These are phyloP conservation scores for Grifola frondosa DNA, from an alignment of 1,284 basidiomycete genomes.

Conservation along the genomic window DNA sequence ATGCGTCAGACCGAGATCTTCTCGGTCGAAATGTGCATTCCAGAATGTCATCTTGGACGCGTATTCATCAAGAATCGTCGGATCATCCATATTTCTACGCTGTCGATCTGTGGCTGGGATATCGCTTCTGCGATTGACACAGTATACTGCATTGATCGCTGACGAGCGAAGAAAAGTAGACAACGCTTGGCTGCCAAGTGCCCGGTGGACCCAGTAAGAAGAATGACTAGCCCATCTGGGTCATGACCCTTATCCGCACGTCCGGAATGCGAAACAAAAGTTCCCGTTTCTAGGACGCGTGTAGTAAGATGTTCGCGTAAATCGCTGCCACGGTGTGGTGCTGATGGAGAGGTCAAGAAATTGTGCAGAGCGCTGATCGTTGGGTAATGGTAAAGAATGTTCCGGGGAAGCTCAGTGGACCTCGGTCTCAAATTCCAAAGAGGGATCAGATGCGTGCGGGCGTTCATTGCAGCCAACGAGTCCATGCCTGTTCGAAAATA, in stretches of 20 bases:
- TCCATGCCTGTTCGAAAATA: constrained; percentile 16
- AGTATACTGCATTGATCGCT: neutral
- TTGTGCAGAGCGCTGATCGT: constrained; percentile 10
- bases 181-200: neutral
- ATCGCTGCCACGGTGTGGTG: neutral
- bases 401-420: constrained; percentile 11
- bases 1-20: constrained; percentile 4
- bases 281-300: neutral
- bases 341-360: constrained; percentile 4
- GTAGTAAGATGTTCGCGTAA: neutral
- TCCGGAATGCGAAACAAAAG: neutral
- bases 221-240: neutral
- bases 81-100: constrained; percentile 1
- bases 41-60: neutral
- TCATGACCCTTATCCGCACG: neutral
- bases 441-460: constrained; percentile 10
- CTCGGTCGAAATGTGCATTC: constrained; percentile 2
- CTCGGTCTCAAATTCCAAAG: constrained; percentile 2
- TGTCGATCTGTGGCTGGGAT: neutral
- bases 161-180: neutral
- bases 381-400: constrained; percentile 19
- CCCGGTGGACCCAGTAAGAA: neutral
- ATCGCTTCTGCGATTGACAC: constrained; percentile 2
- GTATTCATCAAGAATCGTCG: neutral
- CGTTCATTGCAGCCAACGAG: constrained; percentile 12